Evolutionary conservation across 768 basidiomycete species (phyloP).

Genomic region (Naganishia randhawae): DNA sequence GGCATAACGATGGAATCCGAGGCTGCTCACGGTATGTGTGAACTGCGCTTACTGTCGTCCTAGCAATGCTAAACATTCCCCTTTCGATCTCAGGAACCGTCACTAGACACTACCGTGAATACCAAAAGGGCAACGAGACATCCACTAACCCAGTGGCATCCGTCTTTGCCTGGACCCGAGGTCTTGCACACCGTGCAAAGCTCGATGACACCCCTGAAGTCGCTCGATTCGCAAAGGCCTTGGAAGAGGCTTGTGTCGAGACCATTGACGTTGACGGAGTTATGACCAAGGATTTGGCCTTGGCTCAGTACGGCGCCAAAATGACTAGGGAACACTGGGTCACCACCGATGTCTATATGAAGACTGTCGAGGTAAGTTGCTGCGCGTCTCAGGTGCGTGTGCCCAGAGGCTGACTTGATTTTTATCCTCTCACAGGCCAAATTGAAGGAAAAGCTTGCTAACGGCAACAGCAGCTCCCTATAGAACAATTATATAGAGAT

Average conservation of each 20-base stretch:
- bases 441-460: conserved; percentile 36
- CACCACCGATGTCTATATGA: conserved; percentile 88
- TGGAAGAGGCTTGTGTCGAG: conserved; percentile 85
- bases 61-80: background rate
- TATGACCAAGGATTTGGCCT: conserved; percentile 96
- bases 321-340: conserved; percentile 96
- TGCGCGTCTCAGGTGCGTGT: background rate
- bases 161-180: conserved; percentile 98
- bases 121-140: conserved; percentile 94
- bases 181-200: conserved; percentile 86
- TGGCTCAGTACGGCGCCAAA: conserved; percentile 84
- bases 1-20: conserved; percentile 89
- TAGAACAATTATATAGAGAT: conserved; percentile 11
- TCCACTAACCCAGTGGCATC: conserved; percentile 98
- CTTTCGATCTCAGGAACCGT: conserved; percentile 63
- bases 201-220: conserved; percentile 78
- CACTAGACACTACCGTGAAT: conserved; percentile 94
- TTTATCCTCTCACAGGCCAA: conserved; percentile 29
- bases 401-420: background rate
- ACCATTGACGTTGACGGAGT: conserved; percentile 82
- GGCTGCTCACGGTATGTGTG: conserved; percentile 76
- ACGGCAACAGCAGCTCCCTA: conserved; percentile 18
- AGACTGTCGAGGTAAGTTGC: conserved; percentile 66
- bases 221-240: conserved; percentile 65
- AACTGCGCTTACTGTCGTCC: background rate